phyloP scores from a whole-genome alignment of 768 basidiomycete genomes.

The Leucocoprinus sp. region DNA sequence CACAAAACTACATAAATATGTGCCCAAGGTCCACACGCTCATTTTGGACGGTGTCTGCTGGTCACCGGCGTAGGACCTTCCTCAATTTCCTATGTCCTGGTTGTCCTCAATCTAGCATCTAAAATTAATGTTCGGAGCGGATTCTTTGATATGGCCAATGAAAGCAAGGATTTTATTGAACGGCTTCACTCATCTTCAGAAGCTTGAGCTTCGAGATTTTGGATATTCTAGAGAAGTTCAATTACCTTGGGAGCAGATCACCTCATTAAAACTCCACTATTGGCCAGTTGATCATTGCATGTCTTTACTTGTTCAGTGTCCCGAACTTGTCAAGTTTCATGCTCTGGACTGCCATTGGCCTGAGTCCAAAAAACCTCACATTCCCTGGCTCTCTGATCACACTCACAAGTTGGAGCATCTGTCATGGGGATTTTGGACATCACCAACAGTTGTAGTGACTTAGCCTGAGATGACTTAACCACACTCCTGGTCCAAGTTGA shows the following conservation, averaged over 20 bases:
- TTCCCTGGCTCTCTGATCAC: not conserved
- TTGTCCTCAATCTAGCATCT: not conserved
- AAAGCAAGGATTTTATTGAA: not conserved
- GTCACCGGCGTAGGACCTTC: not conserved
- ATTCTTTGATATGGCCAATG: not conserved
- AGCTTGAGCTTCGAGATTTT: not conserved
- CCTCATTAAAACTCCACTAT: not conserved
- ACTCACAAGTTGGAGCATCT: not conserved
- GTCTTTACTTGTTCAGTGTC: not conserved
- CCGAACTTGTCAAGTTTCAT: not conserved
- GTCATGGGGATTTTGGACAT: not conserved
- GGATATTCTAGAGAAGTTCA: not conserved
- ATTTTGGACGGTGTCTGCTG: not conserved
- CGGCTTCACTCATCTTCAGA: not conserved
- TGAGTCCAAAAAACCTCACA: not conserved
- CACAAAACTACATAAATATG: not conserved
- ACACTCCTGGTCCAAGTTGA: no score
- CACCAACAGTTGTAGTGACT: no score
- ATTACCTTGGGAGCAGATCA: conserved; percentile 5
- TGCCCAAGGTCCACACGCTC: not conserved
- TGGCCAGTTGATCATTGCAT: not conserved
- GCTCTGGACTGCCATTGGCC: not conserved
- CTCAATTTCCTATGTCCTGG: no score
- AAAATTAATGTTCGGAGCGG: no score
- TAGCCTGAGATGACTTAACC: no score